Evolutionary conservation across 2,329 filamentous ascomycete genomes (phyloP).

Genomic region (Xylaria sp.): DNA sequence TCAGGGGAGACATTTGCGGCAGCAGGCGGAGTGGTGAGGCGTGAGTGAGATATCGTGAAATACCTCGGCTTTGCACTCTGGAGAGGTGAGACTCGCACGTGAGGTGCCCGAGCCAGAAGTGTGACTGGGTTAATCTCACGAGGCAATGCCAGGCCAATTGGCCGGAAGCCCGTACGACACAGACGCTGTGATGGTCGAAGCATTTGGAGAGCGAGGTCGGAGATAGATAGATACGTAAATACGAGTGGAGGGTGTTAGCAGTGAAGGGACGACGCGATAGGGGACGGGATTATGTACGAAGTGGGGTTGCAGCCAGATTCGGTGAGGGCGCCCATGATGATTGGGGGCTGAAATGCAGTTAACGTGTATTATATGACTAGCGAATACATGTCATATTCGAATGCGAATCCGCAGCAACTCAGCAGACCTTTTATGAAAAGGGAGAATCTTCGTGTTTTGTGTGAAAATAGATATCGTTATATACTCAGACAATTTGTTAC

Average conservation of each 20-base stretch:
- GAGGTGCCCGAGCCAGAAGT: neutral
- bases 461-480: no score
- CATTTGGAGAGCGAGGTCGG: constrained; percentile 6
- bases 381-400: neutral
- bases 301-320: neutral
- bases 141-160: neutral
- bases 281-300: neutral
- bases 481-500: no score
- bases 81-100: neutral
- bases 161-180: constrained; percentile 10
- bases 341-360: neutral
- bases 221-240: neutral
- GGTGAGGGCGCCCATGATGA: no score
- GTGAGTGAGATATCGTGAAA: constrained; percentile 9
- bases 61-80: constrained; percentile 2
- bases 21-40: neutral
- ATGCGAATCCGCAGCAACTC: no score
- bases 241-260: neutral
- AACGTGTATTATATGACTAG: neutral
- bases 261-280: neutral
- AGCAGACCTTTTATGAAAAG: no score
- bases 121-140: neutral
- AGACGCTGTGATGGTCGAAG: constrained; percentile 12
- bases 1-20: neutral
- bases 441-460: no score